Evolutionary conservation across 805 yeast genomes (phyloP), one percentile per base, ranked within the genome.

Genomic region (Wickerhamiella spandovensis): DNA sequence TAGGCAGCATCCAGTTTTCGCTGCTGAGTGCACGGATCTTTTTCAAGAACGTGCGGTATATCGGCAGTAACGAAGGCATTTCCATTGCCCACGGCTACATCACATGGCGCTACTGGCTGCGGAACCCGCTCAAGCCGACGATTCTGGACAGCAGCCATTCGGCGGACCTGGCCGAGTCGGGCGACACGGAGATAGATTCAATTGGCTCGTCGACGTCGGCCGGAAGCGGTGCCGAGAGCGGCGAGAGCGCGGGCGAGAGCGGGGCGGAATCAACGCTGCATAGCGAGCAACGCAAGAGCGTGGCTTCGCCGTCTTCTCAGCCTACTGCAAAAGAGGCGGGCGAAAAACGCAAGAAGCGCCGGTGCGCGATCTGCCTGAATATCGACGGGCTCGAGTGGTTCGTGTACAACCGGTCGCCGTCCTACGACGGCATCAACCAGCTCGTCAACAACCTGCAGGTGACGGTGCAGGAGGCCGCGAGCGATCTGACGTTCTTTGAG

Each of bases 311-410:
- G n/a, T n/a, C n/a, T n/a, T n/a, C n/a, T n/a, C n/a, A n/a, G n/a
- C n/a, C n/a, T n/a, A n/a, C n/a, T n/a, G n/a, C n/a, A 15, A 28
- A 12, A 3, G 32, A 28, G 32, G 15, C 32, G 15, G 12, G 12
- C 5, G 15, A 12, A 28, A 28, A 28, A 28, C 32, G 32, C 5
- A n/a, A 10, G 3, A 25, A 17, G 38, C 38, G 39, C 13, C 48
- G 39, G 5, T 44, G 51, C 15, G 51, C 63, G 18, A 35, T 65
- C 52, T 57, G 72, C 3, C 60, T 88, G 2, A 73, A 75, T 20
- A 65, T 83, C 9, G 82, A 80, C 48, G 98, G 98, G 0, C 60
- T 85, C 2, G 98, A 92, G 63, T 66, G 84, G 44, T 92, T 88
- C 62, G 67, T 83, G 51, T 90, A 84, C 65, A 92, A 92, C 64